These are phyloP conservation scores for Xylaria sp. DNA, from an alignment of 2,329 filamentous ascomycete genomes.

Conservation along the genomic window DNA sequence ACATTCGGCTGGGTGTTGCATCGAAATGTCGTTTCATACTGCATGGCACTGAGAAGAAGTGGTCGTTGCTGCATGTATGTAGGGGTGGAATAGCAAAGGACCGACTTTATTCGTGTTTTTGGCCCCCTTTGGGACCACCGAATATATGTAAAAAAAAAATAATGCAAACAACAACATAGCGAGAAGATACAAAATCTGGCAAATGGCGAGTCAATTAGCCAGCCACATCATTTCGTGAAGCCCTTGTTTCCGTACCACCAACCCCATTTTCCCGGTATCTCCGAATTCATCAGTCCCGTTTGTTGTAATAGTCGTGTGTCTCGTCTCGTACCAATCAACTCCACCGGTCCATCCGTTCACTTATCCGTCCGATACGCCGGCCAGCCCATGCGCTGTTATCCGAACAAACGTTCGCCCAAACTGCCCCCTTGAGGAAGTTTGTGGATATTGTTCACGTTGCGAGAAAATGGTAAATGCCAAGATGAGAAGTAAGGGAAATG, in stretches of 20 bases:
- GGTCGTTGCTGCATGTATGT: background rate
- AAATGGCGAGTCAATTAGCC: background rate
- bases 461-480: conserved; percentile 17
- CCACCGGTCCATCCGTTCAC: background rate
- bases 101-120: conserved; percentile 6
- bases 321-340: conserved; percentile 7
- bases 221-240: background rate
- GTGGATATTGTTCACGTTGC: background rate
- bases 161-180: background rate
- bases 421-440: background rate
- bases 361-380: background rate
- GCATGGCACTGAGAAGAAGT: background rate
- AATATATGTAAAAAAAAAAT: background rate
- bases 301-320: background rate
- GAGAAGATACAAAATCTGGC: conserved; percentile 7
- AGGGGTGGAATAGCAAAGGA: conserved; percentile 13
- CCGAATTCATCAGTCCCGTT: background rate
- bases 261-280: conserved; percentile 4
- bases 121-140: background rate
- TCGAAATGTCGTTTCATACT: conserved; percentile 1
- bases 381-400: background rate
- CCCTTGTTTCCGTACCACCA: conserved; percentile 16
- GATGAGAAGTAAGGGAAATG: conserved; percentile 22
- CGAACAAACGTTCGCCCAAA: background rate
- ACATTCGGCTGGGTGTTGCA: background rate